Percentiles rank a stretch among this genome's conserved stretches.
phyloP scores from a whole-genome alignment of 805 yeast species.

The Kodamaea lidongshanica region DNA sequence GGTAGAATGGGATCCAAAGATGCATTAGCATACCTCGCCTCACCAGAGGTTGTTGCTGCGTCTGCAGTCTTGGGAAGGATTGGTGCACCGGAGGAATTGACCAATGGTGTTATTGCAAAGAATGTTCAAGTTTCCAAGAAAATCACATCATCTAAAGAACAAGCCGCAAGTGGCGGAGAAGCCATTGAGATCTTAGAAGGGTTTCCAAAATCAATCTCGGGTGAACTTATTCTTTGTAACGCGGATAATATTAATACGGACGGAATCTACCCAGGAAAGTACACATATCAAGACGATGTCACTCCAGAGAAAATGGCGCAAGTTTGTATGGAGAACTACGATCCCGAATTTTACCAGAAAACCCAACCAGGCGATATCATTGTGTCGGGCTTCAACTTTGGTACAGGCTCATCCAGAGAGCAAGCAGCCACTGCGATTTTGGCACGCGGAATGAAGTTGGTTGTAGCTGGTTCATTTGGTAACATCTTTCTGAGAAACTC shows the following conservation, averaged over 20 bases:
- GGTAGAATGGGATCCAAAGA: slow-evolving; percentile 99
- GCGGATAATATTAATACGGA: slow-evolving; percentile 97
- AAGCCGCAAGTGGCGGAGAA: slow-evolving; percentile 25
- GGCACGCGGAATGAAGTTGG: slow-evolving; percentile 87
- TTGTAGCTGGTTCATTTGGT: slow-evolving; percentile 96
- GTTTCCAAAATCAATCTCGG: slow-evolving; percentile 82
- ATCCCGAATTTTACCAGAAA: slow-evolving; percentile 75
- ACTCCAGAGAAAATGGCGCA: slow-evolving; percentile 95
- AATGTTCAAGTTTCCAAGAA: slow-evolving; percentile 47
- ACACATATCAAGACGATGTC: slow-evolving; percentile 97
- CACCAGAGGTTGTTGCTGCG: slow-evolving; percentile 98
- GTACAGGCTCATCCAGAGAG: slow-evolving; percentile 97
- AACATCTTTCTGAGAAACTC: slow-evolving; percentile 94
- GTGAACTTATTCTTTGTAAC: slow-evolving; percentile 91
- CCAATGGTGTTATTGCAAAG: slow-evolving; percentile 44
- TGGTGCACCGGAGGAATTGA: slow-evolving; percentile 84
- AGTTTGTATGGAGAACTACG: slow-evolving; percentile 99
- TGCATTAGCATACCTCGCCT: slow-evolving; percentile 91
- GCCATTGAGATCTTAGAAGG: slow-evolving; percentile 79
- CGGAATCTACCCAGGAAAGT: slow-evolving; percentile 98
- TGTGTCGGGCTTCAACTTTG: slow-evolving; percentile 90
- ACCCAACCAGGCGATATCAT: slow-evolving; percentile 85
- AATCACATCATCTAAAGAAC: slow-evolving; percentile 22
- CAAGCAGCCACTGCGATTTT: slow-evolving; percentile 98
- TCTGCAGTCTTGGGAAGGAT: slow-evolving; percentile 94